These are phyloP conservation scores for Bombardia bombarda DNA, from an alignment of 495 filamentous ascomycete species.

Conservation along the genomic window DNA sequence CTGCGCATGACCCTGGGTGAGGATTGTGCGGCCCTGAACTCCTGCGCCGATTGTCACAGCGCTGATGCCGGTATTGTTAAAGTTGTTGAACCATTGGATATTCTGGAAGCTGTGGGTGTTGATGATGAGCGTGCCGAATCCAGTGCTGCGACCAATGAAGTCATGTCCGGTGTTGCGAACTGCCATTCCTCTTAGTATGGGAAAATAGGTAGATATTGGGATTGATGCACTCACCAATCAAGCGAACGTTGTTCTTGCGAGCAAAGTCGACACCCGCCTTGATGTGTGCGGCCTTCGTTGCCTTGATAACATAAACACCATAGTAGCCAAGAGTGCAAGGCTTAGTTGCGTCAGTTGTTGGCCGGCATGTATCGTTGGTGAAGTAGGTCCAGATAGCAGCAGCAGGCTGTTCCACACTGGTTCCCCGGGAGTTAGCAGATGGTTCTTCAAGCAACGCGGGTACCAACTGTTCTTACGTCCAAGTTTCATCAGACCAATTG, in stretches of 20 bases:
- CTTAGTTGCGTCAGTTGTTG: slow-evolving; percentile 32
- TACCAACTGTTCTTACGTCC: no score
- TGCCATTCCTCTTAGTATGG: no score
- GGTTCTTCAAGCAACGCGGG: no score
- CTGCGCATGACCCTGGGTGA: slow-evolving; percentile 33
- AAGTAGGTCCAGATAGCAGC: slow-evolving; percentile 39
- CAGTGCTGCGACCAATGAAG: slow-evolving; percentile 49
- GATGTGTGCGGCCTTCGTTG: slow-evolving; percentile 34
- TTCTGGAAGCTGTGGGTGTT: slow-evolving; percentile 58
- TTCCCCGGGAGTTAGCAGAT: no score
- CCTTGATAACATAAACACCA: slow-evolving; percentile 46
- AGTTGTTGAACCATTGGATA: no score
- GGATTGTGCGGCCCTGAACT: slow-evolving; percentile 41
- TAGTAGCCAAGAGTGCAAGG: slow-evolving; percentile 53
- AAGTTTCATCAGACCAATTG: no score
- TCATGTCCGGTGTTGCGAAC: slow-evolving; percentile 62
- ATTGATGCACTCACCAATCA: no score
- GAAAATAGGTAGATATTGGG: no score
- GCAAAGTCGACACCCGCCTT: slow-evolving; percentile 47
- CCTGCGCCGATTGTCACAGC: slow-evolving; percentile 52
- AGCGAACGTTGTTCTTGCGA: slow-evolving; percentile 45
- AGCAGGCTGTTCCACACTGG: slow-evolving; percentile 30
- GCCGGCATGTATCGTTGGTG: slow-evolving; percentile 38
- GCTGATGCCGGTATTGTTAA: no score
- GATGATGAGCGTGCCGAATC: slow-evolving; percentile 50